Percentiles rank a stretch among this genome's conserved stretches.
Conservation (phyloP, 1,284 basidiomycete genomes). For the Tilletia horrida region DNA sequence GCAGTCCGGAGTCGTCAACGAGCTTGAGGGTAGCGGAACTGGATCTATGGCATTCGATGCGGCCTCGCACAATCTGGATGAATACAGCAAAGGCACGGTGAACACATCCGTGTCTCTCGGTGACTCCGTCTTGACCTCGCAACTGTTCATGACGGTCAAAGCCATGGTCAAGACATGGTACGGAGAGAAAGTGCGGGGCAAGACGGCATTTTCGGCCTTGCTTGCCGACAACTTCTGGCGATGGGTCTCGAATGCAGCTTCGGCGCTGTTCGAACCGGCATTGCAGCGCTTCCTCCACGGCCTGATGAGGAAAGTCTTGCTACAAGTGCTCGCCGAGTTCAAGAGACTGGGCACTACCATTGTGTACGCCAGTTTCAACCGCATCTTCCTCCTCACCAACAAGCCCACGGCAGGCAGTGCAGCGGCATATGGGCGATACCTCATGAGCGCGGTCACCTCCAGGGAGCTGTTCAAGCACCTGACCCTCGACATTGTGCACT, state of each 20-base stretch:
- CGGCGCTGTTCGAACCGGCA: conserved; percentile 87
- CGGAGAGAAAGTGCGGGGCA: conserved; percentile 70
- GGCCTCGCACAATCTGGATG: conserved; percentile 72
- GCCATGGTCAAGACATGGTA: conserved; percentile 88
- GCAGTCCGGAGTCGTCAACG: conserved; percentile 90
- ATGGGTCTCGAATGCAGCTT: conserved; percentile 82
- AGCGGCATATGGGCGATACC: conserved; percentile 87
- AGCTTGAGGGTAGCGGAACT: conserved; percentile 77
- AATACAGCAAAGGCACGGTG: conserved; percentile 77
- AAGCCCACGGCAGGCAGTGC: conserved; percentile 91
- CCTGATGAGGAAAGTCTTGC: conserved; percentile 95
- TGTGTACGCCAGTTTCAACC: conserved; percentile 90
- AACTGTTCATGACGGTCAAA: conserved; percentile 81
- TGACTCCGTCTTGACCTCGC: conserved; percentile 84
- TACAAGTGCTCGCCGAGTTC: conserved; percentile 94
- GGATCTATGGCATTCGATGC: conserved; percentile 86
- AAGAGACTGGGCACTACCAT: conserved; percentile 89
- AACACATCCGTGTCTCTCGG: conserved; percentile 75
- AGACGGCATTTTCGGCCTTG: conserved; percentile 61
- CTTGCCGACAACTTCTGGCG: conserved; percentile 88
- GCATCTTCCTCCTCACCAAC: conserved; percentile 83
- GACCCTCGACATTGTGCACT: conserved; percentile 78
- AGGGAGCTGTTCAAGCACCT: conserved; percentile 95
- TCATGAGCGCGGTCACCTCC: conserved; percentile 85
- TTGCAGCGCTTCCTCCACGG: conserved; percentile 90